These are phyloP conservation scores for Ustilago bromivora DNA, from an alignment of 1,284 basidiomycete genomes.

Conservation along the genomic window DNA sequence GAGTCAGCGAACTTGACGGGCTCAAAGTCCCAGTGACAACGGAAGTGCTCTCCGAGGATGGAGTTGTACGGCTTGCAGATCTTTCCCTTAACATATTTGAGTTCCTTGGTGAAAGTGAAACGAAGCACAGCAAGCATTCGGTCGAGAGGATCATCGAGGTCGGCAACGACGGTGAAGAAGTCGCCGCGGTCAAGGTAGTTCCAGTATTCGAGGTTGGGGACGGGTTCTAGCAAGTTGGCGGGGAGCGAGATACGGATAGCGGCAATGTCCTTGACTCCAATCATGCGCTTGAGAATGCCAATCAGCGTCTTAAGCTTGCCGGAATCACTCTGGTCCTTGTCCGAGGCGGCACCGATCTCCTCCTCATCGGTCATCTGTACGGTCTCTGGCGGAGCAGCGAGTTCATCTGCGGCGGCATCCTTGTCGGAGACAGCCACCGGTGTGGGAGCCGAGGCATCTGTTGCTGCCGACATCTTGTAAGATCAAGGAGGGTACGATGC, in stretches of 20 bases:
- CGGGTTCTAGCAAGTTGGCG: slow-evolving; percentile 66
- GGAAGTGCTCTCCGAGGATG: slow-evolving; percentile 66
- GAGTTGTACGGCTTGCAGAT: slow-evolving; percentile 88
- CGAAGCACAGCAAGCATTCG: slow-evolving; percentile 90
- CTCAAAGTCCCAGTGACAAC: slow-evolving; percentile 66
- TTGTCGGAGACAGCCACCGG: slow-evolving; percentile 40
- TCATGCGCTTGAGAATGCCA: slow-evolving; percentile 65
- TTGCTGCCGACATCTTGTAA: slow-evolving; percentile 25
- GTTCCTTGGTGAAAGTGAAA: slow-evolving; percentile 89
- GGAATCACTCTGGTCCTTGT: slow-evolving; percentile 62
- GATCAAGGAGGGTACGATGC: not conserved
- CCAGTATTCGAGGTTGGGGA: slow-evolving; percentile 69
- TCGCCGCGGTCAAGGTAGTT: slow-evolving; percentile 94
- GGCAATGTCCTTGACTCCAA: slow-evolving; percentile 68
- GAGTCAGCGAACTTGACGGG: slow-evolving; percentile 47
- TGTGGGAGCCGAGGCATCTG: slow-evolving; percentile 16
- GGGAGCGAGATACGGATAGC: slow-evolving; percentile 67
- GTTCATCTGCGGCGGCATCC: slow-evolving; percentile 55
- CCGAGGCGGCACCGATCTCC: slow-evolving; percentile 58
- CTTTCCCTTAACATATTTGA: slow-evolving; percentile 87
- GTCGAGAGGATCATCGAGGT: slow-evolving; percentile 87
- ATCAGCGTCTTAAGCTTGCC: slow-evolving; percentile 66
- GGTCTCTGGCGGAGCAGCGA: slow-evolving; percentile 55
- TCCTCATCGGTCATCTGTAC: slow-evolving; percentile 64
- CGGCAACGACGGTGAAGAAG: slow-evolving; percentile 85